Evolutionary conservation across 1,139 yeast species (phyloP), one percentile per base, ranked within the genome.

Genomic region (Kodamaea plutei): DNA sequence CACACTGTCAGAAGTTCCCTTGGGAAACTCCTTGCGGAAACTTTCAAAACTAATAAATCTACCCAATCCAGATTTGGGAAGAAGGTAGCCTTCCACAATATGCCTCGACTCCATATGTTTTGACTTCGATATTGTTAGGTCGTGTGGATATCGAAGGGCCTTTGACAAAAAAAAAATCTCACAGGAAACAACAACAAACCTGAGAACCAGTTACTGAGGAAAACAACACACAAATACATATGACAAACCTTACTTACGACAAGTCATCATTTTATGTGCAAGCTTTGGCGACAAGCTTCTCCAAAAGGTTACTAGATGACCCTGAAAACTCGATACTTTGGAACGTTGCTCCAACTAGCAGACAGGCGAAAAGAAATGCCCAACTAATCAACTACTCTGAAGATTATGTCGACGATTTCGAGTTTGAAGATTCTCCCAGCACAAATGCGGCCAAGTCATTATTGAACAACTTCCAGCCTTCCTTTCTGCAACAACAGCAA

Each of bases 301-400:
- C 48, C 3, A 42, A 43, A 25, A 31, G 49, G 10, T 36, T 45
- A 5, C 28, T 42, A 38, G 82, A 76, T 32, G 80, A 79, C 44
- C 78, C 78, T 8, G 81, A 89, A 9, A 64, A 63, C 37, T 59
- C 71, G 0, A 61, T 88, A 25, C 73, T 82, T 39, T 70, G 82
- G 24, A 64, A 57, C 29, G 73, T 87, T 3, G 81, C 84, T 4
- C 87, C 89, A 3, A 79, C 81, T 3, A 76, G 87, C 6, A 73
- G 96, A 41, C 72, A 83, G 23, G 83, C 88, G 21, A 87, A 87
- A 50, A 72, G 96, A 46, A 64, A 70, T 36, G 79, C 88, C 4
- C 73, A 76, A 31, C 81, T 79, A 30, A 77, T 87, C 32, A 87
- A 84, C 53, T 89, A 88, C 50, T 91, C 96, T 0, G 97, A 88